Percentiles rank a stretch among this genome's conserved stretches.
Evolutionary conservation across 2,329 filamentous ascomycete genomes (phyloP).

Genomic region (Aureobasidium sp.): DNA sequence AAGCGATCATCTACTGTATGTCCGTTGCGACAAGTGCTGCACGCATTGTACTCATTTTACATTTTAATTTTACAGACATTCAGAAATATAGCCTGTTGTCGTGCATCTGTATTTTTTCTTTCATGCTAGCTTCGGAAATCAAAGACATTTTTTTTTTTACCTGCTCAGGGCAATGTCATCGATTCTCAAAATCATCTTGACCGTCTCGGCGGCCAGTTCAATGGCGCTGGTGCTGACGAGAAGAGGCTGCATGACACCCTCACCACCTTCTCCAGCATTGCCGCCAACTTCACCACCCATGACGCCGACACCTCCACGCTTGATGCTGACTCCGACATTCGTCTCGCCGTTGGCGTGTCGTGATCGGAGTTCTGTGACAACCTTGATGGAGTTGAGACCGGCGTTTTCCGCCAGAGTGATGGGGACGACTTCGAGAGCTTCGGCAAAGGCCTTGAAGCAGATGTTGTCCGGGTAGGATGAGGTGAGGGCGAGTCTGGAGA

Average conservation of each 20-base stretch:
- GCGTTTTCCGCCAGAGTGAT: slow-evolving; percentile 97
- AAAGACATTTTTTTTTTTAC: slow-evolving; percentile 17
- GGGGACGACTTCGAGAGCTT: slow-evolving; percentile 93
- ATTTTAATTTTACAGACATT: slow-evolving; percentile 4
- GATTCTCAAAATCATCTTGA: slow-evolving; percentile 82
- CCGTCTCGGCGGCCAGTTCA: slow-evolving; percentile 93
- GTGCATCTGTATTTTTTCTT: background rate
- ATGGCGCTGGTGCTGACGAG: slow-evolving; percentile 96
- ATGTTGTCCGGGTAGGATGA: slow-evolving; percentile 89
- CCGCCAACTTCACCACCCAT: slow-evolving; percentile 57
- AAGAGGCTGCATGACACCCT: slow-evolving; percentile 81
- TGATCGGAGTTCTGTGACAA: slow-evolving; percentile 90
- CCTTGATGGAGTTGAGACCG: slow-evolving; percentile 95
- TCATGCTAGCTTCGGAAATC: background rate
- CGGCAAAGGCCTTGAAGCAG: slow-evolving; percentile 98
- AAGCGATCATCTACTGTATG: background rate
- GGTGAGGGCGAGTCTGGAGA: slow-evolving; percentile 72
- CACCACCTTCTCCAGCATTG: slow-evolving; percentile 23
- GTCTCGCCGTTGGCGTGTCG: slow-evolving; percentile 90
- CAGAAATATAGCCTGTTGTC: slow-evolving; percentile 3
- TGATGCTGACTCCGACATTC: slow-evolving; percentile 96
- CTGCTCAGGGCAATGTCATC: slow-evolving; percentile 52
- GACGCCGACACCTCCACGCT: slow-evolving; percentile 90
- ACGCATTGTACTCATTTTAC: slow-evolving; percentile 6
- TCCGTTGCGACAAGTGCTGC: background rate